Evolutionary conservation across 2,329 filamentous ascomycete genomes (phyloP).

Genomic region (Apiospora kogelbergensis): DNA sequence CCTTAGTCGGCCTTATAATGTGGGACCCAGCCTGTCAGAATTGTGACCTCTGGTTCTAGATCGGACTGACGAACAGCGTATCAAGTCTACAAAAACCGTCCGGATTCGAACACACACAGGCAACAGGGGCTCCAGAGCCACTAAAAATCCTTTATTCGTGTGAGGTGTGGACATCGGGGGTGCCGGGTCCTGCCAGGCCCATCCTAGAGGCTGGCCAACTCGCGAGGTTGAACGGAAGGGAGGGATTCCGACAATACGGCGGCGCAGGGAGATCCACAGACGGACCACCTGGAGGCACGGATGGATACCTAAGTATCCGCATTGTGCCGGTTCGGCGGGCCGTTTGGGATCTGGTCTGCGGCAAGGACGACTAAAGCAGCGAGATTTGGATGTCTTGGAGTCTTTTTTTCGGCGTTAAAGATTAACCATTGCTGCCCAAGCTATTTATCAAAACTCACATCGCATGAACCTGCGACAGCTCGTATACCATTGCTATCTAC

Average conservation of each 20-base stretch:
- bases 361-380: not conserved
- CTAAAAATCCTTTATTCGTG: not conserved
- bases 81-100: not conserved
- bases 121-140: not conserved
- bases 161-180: not conserved
- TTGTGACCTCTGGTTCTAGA: not conserved
- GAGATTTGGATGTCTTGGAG: not conserved
- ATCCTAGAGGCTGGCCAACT: not conserved
- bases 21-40: not conserved
- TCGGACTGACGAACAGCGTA: not conserved
- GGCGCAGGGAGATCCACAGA: slow-evolving; percentile 1
- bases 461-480: not conserved
- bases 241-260: not conserved
- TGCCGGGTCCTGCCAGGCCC: not conserved
- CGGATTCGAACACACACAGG: not conserved
- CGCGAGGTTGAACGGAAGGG: not conserved
- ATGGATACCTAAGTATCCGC: not conserved
- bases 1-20: not conserved
- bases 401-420: not conserved
- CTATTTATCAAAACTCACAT: not conserved
- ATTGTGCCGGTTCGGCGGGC: not conserved
- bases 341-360: not conserved
- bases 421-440: not conserved
- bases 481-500: not conserved
- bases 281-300: slow-evolving; percentile 2